A percentile compares a stretch with the other conserved stretches of the same genome.
Conservation (phyloP, 257 asterid species). For the Solanum bulbocastanum region DNA sequence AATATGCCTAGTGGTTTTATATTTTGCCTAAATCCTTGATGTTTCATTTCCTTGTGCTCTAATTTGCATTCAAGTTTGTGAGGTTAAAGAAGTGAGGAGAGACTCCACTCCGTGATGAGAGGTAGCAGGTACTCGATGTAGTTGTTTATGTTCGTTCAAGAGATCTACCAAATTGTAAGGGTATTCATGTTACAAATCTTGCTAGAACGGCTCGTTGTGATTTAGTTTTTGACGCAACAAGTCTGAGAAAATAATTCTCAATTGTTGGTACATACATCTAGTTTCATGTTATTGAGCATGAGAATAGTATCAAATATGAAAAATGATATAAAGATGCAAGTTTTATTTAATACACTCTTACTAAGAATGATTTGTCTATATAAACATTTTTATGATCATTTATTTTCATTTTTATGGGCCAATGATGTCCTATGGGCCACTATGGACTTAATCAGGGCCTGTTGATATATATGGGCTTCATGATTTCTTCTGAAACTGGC, state of each 20-base stretch:
- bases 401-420: neutral
- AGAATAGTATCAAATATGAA: neutral
- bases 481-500: neutral
- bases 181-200: neutral
- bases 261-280: neutral
- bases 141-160: too few species aligned
- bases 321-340: neutral
- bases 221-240: neutral
- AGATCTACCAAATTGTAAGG: neutral
- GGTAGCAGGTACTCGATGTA: neutral
- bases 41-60: neutral
- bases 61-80: neutral
- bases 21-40: neutral
- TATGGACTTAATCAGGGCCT: neutral
- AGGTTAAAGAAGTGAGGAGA: neutral
- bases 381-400: neutral
- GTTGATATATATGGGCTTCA: neutral
- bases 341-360: too few species aligned
- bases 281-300: neutral
- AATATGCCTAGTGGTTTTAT: neutral
- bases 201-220: neutral
- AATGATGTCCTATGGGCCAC: neutral
- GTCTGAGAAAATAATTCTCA: neutral
- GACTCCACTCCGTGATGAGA: neutral
- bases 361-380: neutral